phyloP scores from a whole-genome alignment of 2,329 filamentous ascomycete genomes.

The Onygenales sp. region DNA sequence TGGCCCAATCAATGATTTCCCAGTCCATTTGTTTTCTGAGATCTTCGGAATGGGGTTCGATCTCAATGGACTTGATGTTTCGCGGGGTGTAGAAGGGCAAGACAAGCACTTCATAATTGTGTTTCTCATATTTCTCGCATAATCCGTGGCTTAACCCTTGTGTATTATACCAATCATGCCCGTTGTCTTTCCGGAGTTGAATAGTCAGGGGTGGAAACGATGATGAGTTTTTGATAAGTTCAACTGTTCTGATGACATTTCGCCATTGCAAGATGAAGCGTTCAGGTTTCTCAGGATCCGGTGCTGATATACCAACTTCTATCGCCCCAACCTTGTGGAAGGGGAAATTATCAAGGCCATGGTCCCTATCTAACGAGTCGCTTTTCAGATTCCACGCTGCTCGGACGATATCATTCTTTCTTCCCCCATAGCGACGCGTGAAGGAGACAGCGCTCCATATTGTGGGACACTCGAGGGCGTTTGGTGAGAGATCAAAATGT shows the following conservation, averaged over 20 bases:
- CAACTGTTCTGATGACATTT: slow-evolving; percentile 1
- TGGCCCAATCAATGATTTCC: background rate
- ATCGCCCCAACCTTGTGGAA: slow-evolving; percentile 5
- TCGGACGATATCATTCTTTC: background rate
- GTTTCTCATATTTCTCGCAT: background rate
- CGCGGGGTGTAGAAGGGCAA: background rate
- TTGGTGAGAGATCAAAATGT: slow-evolving; percentile 4
- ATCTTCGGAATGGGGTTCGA: background rate
- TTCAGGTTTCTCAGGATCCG: background rate
- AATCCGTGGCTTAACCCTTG: background rate
- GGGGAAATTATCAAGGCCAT: slow-evolving; percentile 4
- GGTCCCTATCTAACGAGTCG: background rate
- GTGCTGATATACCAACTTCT: slow-evolving; percentile 3
- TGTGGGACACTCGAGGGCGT: background rate
- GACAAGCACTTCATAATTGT: background rate
- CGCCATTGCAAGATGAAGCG: slow-evolving; percentile 5
- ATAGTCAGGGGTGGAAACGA: background rate
- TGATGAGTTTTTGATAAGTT: background rate
- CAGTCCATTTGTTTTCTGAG: background rate
- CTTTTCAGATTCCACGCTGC: background rate
- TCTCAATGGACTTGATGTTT: background rate
- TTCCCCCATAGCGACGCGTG: background rate
- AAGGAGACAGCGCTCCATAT: slow-evolving; percentile 3
- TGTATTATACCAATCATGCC: background rate
- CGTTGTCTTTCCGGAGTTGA: background rate